A percentile compares a stretch with the other conserved stretches of the same genome.
Evolutionary conservation across 2,329 filamentous ascomycete species (phyloP).

Genomic region (Nothophaeocryptopus gaeumannii): DNA sequence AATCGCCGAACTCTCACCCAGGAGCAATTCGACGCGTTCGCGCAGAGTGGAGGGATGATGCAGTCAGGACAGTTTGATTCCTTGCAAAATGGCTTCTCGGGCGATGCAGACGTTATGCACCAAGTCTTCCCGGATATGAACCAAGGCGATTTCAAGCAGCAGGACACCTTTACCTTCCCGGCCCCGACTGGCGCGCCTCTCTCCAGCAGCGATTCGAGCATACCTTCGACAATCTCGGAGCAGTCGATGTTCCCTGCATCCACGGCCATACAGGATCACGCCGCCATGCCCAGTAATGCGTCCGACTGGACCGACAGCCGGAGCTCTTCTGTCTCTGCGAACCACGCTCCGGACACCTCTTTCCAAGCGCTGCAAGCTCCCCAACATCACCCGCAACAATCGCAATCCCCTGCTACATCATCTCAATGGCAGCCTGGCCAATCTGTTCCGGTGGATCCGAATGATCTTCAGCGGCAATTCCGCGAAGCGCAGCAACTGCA

Average conservation of each 20-base stretch:
- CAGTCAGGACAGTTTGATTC: slow-evolving; percentile 17
- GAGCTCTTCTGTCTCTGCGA: slow-evolving; percentile 31
- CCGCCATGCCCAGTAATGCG: slow-evolving; percentile 25
- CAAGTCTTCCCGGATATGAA: slow-evolving; percentile 28
- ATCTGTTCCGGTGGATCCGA: slow-evolving; percentile 36
- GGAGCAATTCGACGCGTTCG: slow-evolving; percentile 37
- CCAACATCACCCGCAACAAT: slow-evolving; percentile 2
- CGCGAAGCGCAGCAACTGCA: slow-evolving; percentile 27
- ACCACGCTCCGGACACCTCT: slow-evolving; percentile 1
- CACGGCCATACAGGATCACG: slow-evolving; percentile 23
- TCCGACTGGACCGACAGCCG: slow-evolving; percentile 34
- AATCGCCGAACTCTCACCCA: slow-evolving; percentile 38
- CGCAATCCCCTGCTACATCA: slow-evolving; percentile 9
- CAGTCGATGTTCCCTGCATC: slow-evolving; percentile 28
- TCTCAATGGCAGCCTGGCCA: slow-evolving; percentile 38
- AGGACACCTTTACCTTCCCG: slow-evolving; percentile 22
- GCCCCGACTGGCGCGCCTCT: slow-evolving; percentile 21
- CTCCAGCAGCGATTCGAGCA: slow-evolving; percentile 29
- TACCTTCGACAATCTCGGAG: slow-evolving; percentile 30
- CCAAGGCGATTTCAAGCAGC: slow-evolving; percentile 24
- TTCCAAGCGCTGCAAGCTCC: slow-evolving; percentile 15
- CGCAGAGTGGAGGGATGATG: slow-evolving; percentile 25
- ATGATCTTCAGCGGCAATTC: slow-evolving; percentile 35
- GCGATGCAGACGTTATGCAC: slow-evolving; percentile 18
- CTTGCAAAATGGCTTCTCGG: slow-evolving; percentile 18